Base-by-base conservation (phyloP, 108 stramenopile species). In the Nitzschia palea region DNA sequence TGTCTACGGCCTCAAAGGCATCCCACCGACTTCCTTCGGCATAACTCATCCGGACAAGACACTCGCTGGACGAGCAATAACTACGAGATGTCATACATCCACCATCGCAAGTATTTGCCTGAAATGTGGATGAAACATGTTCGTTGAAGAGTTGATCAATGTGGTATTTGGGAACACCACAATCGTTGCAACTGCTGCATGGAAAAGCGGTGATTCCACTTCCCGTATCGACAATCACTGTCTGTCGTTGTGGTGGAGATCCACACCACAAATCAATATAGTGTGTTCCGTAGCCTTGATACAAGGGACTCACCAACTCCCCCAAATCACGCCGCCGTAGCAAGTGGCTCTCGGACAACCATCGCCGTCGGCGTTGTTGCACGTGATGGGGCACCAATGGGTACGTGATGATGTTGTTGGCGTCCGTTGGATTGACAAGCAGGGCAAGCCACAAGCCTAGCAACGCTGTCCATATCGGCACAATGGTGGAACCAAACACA, bases 161-260 rank as follows among this genome's bases (percentile, higher is more conserved):
- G 67, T 96, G 95, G 60, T 87, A 83, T 3, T 68, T 33, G 8
- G 61, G 55, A 14, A 55, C 63, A 0, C 94, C 95, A 63, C 95
- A 96, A 42, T 61, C 42, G 30, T 77, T 20, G 65, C 94, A 96
- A 17, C 74, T 83, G n/a, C 60, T 60, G 79, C 97, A 97, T 0
- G 94, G 95, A 72, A 97, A 96, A 35, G 94, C 94, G 1, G 95
- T 96, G 51, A 81, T 69, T 52, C 80, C 78, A 31, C 71, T 77
- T 28, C 96, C 96, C 1, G 96, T 97, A 71, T 97, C 96, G 50
- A 97, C 73, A 64, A 97, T 95, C 45, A 97, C 88, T n/a, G 92
- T 91, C 44, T 91, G 87, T 1, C 96, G 77, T 69, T 97, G 94
- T 14, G 96, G 76, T 0, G 96, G 96, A 37, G 86, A 81, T 9